phyloP scores from a whole-genome alignment of 306 rosid genomes.

The Fragaria nilgerrensis region DNA sequence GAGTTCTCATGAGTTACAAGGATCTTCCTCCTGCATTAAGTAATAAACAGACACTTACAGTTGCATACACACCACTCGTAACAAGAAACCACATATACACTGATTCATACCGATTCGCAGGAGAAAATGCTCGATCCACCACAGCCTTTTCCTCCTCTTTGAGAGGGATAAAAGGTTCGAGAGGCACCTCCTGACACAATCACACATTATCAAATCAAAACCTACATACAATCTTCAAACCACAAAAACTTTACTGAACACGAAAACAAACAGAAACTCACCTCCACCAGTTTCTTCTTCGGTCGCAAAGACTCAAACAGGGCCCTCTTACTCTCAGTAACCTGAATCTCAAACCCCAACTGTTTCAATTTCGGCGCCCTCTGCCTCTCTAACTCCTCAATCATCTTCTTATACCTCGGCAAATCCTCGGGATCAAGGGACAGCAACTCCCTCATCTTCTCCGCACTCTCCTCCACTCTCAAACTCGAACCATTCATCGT shows the following conservation, averaged over 20 bases:
- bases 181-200: slow-evolving; percentile 46
- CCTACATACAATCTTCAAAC: not conserved
- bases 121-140: slow-evolving; percentile 51
- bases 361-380: slow-evolving; percentile 26
- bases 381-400: slow-evolving; percentile 31
- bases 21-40: slow-evolving; percentile 52
- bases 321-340: slow-evolving; percentile 46
- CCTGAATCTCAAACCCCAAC: slow-evolving; percentile 49
- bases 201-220: not conserved
- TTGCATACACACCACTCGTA: slow-evolving; percentile 15
- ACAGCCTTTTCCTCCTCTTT: slow-evolving; percentile 53
- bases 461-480: slow-evolving; percentile 47
- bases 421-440: slow-evolving; percentile 30
- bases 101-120: slow-evolving; percentile 48
- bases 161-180: slow-evolving; percentile 65
- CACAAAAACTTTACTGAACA: not conserved
- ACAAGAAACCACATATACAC: slow-evolving; percentile 21
- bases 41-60: slow-evolving; percentile 23
- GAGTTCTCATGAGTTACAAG: slow-evolving; percentile 75
- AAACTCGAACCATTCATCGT: slow-evolving; percentile 12
- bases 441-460: slow-evolving; percentile 36
- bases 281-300: slow-evolving; percentile 53
- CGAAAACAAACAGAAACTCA: slow-evolving; percentile 21
- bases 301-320: slow-evolving; percentile 38
- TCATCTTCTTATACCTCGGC: slow-evolving; percentile 60